phyloP scores from a whole-genome alignment of 2,329 filamentous ascomycete species.

The Zarea fungicola region DNA sequence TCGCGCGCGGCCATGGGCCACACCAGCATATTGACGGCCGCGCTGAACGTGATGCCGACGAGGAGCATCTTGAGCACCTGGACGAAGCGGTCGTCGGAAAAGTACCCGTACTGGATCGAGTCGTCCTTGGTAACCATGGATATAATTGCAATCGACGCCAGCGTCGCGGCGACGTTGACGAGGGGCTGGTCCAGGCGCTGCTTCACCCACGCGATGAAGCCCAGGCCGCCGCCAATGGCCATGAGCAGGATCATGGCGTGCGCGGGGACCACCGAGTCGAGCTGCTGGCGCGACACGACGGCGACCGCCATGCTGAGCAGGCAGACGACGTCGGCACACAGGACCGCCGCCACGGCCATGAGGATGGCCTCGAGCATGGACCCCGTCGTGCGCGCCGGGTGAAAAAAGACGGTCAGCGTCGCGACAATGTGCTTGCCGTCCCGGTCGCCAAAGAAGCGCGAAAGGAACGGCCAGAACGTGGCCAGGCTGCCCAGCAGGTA shows the following conservation, averaged over 20 bases:
- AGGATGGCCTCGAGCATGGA: conserved; percentile 85
- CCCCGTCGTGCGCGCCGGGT: conserved; percentile 78
- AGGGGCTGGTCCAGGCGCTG: conserved; percentile 71
- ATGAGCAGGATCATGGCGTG: conserved; percentile 75
- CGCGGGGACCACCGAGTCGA: conserved; percentile 63
- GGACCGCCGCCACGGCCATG: conserved; percentile 70
- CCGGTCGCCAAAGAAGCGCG: conserved; percentile 69
- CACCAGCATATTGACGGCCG: conserved; percentile 69
- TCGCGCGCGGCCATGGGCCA: conserved; percentile 73
- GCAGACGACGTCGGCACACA: conserved; percentile 64
- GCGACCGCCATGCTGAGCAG: conserved; percentile 86
- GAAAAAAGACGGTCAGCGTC: conserved; percentile 92
- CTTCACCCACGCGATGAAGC: conserved; percentile 84
- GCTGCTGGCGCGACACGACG: conserved; percentile 65
- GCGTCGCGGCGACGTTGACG: conserved; percentile 78
- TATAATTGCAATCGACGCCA: conserved; percentile 84
- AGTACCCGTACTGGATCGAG: conserved; percentile 73
- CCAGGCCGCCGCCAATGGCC: conserved; percentile 81
- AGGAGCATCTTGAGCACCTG: conserved; percentile 79
- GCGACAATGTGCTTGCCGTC: conserved; percentile 94
- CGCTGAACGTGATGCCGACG: conserved; percentile 68
- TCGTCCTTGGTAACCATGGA: conserved; percentile 89
- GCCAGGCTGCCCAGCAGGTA: conserved; percentile 82
- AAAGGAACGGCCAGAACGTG: conserved; percentile 72
- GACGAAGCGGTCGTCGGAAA: conserved; percentile 74